Percentiles rank a stretch among this genome's conserved stretches.
These are phyloP conservation scores for Cerioporus squamosus DNA, from an alignment of 1,284 basidiomycete genomes.

Conservation along the genomic window DNA sequence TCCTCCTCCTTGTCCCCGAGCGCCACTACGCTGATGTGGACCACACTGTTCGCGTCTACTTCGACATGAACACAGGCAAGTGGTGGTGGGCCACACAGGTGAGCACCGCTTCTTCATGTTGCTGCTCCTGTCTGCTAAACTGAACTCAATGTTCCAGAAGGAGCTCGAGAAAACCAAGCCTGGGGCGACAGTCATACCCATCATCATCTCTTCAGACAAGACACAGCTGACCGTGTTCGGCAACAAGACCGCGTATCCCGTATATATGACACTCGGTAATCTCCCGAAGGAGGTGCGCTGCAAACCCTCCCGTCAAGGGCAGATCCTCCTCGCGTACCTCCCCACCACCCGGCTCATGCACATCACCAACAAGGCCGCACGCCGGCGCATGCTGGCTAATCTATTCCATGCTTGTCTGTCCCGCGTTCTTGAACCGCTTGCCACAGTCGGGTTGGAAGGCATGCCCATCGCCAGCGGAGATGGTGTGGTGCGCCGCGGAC, in stretches of 20 bases:
- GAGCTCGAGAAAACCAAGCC: constrained; percentile 29
- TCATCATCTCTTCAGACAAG: constrained; percentile 44
- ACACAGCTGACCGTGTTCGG: constrained; percentile 42
- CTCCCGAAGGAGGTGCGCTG: constrained; percentile 38
- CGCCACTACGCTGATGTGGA: constrained; percentile 32
- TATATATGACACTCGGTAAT: constrained; percentile 45
- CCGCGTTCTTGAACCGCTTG: constrained; percentile 27
- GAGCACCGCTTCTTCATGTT: not conserved
- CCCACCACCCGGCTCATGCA: constrained; percentile 25
- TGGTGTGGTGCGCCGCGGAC: constrained; percentile 33
- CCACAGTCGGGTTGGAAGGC: constrained; percentile 36
- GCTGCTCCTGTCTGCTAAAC: not conserved
- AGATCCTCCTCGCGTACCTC: not conserved
- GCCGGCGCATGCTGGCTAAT: constrained; percentile 9
- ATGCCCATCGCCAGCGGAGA: constrained; percentile 39
- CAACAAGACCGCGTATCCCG: constrained; percentile 40
- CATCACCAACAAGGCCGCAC: constrained; percentile 22
- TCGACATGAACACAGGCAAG: constrained; percentile 45
- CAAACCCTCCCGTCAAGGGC: constrained; percentile 27
- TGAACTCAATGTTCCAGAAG: not conserved
- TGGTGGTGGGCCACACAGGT: constrained; percentile 47
- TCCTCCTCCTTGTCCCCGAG: constrained; percentile 36
- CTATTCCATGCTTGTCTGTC: constrained; percentile 48
- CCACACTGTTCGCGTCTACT: constrained; percentile 26
- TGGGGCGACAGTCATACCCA: constrained; percentile 42